Conservation (phyloP, 208 protist species). For the Leishmania braziliensis region DNA sequence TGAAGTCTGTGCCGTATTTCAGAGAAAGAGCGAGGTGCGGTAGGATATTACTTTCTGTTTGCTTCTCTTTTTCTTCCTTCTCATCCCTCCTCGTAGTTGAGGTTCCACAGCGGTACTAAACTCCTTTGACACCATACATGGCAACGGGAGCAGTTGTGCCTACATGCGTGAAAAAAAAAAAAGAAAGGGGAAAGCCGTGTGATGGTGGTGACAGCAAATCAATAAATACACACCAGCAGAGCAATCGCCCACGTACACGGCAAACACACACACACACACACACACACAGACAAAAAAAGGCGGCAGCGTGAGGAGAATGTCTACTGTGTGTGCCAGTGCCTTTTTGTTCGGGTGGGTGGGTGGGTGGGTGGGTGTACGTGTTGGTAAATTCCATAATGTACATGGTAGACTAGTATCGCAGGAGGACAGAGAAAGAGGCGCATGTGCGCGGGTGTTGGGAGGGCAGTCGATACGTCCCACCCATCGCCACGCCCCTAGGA, state of each 20-base stretch:
- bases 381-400: neutral
- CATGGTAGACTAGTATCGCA: neutral
- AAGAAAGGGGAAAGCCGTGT: neutral
- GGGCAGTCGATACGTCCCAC: neutral
- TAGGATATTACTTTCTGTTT: neutral
- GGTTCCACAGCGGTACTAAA: neutral
- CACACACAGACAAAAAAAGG: neutral
- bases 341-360: neutral
- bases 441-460: neutral
- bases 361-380: neutral
- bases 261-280: neutral
- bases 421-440: neutral
- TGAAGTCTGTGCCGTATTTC: neutral
- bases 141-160: neutral
- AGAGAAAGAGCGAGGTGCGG: neutral
- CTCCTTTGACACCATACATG: neutral
- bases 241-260: neutral
- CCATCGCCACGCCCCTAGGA: neutral
- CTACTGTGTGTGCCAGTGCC: neutral
- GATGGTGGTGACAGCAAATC: neutral
- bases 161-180: constrained; percentile 4
- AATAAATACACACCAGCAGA: neutral
- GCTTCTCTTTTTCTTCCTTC: neutral
- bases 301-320: neutral
- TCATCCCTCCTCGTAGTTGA: neutral